Conservation (phyloP, 192 early-diverging fungal genomes). For the Podila verticillata region DNA sequence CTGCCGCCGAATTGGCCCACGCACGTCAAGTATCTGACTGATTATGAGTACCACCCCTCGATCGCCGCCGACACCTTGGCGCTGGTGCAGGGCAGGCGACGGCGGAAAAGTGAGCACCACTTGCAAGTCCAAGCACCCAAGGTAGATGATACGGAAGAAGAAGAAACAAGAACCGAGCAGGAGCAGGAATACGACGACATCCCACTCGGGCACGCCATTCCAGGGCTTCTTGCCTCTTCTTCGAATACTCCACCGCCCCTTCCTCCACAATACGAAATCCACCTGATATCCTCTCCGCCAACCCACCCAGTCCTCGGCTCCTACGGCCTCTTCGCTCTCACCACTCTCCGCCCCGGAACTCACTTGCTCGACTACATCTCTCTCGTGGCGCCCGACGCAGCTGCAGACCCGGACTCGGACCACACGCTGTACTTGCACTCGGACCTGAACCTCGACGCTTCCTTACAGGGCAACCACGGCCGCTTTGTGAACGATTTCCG, state of each 20-base stretch:
- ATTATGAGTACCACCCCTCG: slow-evolving; percentile 44
- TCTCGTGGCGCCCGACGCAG: slow-evolving; percentile 27
- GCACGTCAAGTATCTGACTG: slow-evolving; percentile 38
- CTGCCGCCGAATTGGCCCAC: slow-evolving; percentile 37
- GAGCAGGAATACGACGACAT: slow-evolving; percentile 34
- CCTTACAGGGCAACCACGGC: slow-evolving; percentile 37
- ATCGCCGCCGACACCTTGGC: slow-evolving; percentile 11
- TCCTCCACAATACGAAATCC: slow-evolving; percentile 21
- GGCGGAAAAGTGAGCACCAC: neutral
- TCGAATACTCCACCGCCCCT: neutral
- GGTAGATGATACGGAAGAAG: neutral
- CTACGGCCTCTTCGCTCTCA: slow-evolving; percentile 38
- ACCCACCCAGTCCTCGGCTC: slow-evolving; percentile 43
- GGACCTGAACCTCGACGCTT: slow-evolving; percentile 45
- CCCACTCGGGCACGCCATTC: slow-evolving; percentile 34
- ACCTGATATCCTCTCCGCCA: slow-evolving; percentile 17
- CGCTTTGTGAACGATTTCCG: slow-evolving; percentile 49
- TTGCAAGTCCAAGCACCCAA: neutral
- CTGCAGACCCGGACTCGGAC: slow-evolving; percentile 43
- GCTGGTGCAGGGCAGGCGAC: slow-evolving; percentile 33
- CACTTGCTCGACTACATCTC: slow-evolving; percentile 49
- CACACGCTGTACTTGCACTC: slow-evolving; percentile 40
- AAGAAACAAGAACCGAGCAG: slow-evolving; percentile 2
- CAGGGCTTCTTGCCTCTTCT: slow-evolving; percentile 3
- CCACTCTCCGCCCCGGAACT: slow-evolving; percentile 17